Percentiles rank a stretch among this genome's conserved stretches.
phyloP scores from a whole-genome alignment of 768 basidiomycete species.

The Hericium coralloides region DNA sequence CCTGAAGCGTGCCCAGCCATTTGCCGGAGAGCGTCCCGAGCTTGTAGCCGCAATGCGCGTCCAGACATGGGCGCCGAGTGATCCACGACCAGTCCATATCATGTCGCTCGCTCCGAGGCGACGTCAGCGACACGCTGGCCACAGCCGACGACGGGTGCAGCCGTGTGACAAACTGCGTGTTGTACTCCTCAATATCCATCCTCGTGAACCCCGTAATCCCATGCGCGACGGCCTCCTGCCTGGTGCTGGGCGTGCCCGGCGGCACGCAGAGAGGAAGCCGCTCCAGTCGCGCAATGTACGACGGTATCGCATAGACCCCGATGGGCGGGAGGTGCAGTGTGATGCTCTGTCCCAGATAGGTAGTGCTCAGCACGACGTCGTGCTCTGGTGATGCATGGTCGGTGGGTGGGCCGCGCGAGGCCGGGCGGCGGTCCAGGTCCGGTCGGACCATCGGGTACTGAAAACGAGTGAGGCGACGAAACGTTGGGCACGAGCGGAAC shows the following conservation, averaged over 20 bases:
- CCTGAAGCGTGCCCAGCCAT: slow-evolving; percentile 1
- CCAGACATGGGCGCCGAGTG: background rate
- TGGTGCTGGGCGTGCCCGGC: background rate
- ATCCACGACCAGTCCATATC: slow-evolving; percentile 2
- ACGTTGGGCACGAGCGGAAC: background rate
- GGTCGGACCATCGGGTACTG: slow-evolving; percentile 11
- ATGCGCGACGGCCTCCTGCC: background rate
- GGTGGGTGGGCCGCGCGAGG: too few relatives aligned
- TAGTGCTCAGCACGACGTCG: background rate
- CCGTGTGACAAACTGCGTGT: slow-evolving; percentile 1
- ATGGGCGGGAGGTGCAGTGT: slow-evolving; percentile 7
- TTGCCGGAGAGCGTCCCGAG: slow-evolving; percentile 1
- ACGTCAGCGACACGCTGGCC: background rate
- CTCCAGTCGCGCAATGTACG: slow-evolving; percentile 9
- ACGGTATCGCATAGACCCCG: slow-evolving; percentile 6
- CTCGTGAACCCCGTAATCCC: background rate
- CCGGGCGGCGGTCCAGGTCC: slow-evolving; percentile 4
- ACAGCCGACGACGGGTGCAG: background rate
- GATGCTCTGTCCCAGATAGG: slow-evolving; percentile 2
- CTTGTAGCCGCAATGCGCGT: slow-evolving; percentile 2
- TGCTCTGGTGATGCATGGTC: too few relatives aligned
- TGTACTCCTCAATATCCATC: slow-evolving; percentile 8
- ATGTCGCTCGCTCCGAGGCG: background rate
- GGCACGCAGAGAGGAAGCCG: background rate
- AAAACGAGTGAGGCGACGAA: background rate